phyloP scores from a whole-genome alignment of 2,329 filamentous ascomycete genomes.

The Diatrype stigma region DNA sequence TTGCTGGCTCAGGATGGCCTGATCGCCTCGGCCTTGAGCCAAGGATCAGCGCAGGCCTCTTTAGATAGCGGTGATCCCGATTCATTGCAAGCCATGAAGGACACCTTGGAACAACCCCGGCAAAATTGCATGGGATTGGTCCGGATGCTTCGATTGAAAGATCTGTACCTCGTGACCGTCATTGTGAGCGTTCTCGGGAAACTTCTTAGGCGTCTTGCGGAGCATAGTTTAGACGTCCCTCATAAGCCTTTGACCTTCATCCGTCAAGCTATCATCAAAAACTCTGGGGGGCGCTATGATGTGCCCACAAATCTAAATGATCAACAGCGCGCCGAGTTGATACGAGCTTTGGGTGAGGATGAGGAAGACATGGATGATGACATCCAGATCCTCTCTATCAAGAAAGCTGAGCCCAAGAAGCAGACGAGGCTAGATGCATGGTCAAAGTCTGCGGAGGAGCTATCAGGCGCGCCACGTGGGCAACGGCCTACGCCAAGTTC shows the following conservation, averaged over 20 bases:
- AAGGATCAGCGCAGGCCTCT: constrained; percentile 24
- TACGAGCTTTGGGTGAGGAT: constrained; percentile 58
- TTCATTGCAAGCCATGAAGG: constrained; percentile 31
- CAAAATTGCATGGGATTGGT: constrained; percentile 64
- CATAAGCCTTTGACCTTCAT: constrained; percentile 57
- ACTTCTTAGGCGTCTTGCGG: constrained; percentile 74
- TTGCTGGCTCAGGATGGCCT: constrained; percentile 82
- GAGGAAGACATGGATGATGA: constrained; percentile 45
- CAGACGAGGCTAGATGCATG: constrained; percentile 60
- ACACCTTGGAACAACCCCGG: constrained; percentile 61
- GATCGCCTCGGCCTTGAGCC: constrained; percentile 64
- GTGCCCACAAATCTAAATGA: constrained; percentile 75
- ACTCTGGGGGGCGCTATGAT: constrained; percentile 49
- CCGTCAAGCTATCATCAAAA: constrained; percentile 61
- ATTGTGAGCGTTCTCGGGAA: constrained; percentile 81
- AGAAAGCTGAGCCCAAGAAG: constrained; percentile 40
- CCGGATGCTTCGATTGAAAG: constrained; percentile 86
- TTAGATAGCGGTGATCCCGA: constrained; percentile 30
- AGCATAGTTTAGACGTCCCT: constrained; percentile 69
- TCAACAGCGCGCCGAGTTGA: constrained; percentile 80
- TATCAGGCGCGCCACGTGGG: constrained; percentile 17
- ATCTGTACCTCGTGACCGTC: constrained; percentile 77
- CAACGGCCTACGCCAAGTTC: constrained; percentile 25
- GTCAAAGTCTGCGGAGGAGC: constrained; percentile 48
- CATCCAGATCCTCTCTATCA: constrained; percentile 43